A percentile compares a stretch with the other conserved stretches of the same genome.
phyloP scores from a whole-genome alignment of 768 basidiomycete species.

The Phanerochaete sordida region DNA sequence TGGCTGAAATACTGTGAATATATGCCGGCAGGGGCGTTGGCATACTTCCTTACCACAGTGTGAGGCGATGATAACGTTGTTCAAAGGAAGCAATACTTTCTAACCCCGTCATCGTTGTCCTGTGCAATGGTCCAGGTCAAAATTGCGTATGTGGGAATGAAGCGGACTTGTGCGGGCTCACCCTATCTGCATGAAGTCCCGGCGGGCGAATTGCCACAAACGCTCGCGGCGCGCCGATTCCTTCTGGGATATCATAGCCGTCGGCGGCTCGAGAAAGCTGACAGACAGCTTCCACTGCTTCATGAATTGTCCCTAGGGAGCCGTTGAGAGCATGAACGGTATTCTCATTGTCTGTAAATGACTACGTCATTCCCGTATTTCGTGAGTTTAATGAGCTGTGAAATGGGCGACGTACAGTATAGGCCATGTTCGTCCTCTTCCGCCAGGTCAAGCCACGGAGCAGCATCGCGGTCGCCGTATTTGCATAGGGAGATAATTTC shows the following conservation, averaged over 20 bases:
- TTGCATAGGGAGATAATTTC: too few species aligned
- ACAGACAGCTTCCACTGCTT: constrained; percentile 68
- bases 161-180: not conserved
- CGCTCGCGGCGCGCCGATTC: constrained; percentile 30
- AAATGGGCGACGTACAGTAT: too few species aligned
- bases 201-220: constrained; percentile 89
- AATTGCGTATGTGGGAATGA: not conserved
- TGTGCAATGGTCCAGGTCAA: constrained; percentile 57
- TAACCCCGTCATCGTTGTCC: too few species aligned
- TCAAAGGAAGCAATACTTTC: constrained; percentile 95
- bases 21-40: not conserved
- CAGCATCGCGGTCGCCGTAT: too few species aligned
- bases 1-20: not conserved
- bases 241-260: too few species aligned
- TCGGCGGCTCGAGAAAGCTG: too few species aligned
- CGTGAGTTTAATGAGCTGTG: too few species aligned
- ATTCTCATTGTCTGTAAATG: too few species aligned
- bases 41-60: constrained; percentile 82
- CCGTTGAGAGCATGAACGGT: constrained; percentile 62
- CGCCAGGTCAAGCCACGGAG: too few species aligned
- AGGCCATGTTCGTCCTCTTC: too few species aligned
- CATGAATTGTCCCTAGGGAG: constrained; percentile 77
- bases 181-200: constrained; percentile 89
- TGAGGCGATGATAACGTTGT: constrained; percentile 87
- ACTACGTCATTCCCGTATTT: too few species aligned